phyloP scores from a whole-genome alignment of 2,329 filamentous ascomycete species.

The Fusarium oligoseptatum region DNA sequence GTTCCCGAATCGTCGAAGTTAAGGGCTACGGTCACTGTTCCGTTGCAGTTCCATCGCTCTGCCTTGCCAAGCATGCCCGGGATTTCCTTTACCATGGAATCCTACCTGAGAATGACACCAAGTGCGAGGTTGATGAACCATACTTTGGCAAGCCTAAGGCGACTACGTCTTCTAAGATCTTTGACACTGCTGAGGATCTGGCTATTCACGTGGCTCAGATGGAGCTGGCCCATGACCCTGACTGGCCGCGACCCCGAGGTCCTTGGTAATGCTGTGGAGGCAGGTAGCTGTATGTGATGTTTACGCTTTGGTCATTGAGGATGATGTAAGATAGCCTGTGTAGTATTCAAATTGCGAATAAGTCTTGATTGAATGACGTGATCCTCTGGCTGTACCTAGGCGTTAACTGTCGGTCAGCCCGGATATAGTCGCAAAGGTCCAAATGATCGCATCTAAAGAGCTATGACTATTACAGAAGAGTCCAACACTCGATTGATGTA shows the following conservation, averaged over 20 bases:
- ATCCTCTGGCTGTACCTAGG: too few relatives aligned
- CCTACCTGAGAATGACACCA: slow-evolving; percentile 51
- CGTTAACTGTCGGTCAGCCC: neutral
- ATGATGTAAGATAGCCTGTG: neutral
- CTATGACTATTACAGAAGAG: too few relatives aligned
- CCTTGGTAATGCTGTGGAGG: neutral
- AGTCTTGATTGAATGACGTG: neutral
- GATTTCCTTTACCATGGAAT: slow-evolving; percentile 55
- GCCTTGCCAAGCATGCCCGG: slow-evolving; percentile 52
- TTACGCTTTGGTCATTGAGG: too few relatives aligned
- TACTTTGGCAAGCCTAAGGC: slow-evolving; percentile 50
- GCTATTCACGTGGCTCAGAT: slow-evolving; percentile 39
- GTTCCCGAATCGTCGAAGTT: slow-evolving; percentile 56
- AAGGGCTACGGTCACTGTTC: slow-evolving; percentile 60
- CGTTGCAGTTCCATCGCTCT: slow-evolving; percentile 53
- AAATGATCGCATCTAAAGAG: too few relatives aligned
- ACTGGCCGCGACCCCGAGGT: slow-evolving; percentile 22
- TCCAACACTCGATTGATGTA: too few relatives aligned
- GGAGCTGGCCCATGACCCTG: slow-evolving; percentile 26
- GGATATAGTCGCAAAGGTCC: neutral
- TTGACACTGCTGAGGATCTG: slow-evolving; percentile 27
- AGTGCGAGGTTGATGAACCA: slow-evolving; percentile 55
- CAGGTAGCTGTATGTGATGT: neutral
- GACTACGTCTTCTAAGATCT: neutral
- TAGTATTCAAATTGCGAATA: neutral